phyloP scores from a whole-genome alignment of 345 rosid species.

The rapeseed (Brassica napus) region DNA sequence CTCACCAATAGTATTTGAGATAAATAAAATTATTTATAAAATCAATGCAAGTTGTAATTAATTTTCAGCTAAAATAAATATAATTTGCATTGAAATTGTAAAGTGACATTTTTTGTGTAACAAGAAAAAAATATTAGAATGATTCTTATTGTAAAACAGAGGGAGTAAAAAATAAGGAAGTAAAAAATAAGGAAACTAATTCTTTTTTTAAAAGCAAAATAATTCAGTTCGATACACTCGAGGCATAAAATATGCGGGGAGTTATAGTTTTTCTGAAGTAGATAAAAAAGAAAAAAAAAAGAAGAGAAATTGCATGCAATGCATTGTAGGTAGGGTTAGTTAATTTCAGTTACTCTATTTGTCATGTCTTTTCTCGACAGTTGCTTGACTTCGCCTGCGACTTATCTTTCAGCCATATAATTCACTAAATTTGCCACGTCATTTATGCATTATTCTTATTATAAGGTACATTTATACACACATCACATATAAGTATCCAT shows the following conservation, averaged over 20 bases:
- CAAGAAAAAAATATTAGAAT: too few species aligned
- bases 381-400: constrained; percentile 18
- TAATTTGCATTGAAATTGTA: too few species aligned
- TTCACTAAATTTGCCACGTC: constrained; percentile 24
- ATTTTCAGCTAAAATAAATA: too few species aligned
- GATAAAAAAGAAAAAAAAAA: background rate
- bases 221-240: background rate
- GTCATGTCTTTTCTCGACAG: constrained; percentile 41
- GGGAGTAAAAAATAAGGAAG: too few species aligned
- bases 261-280: constrained; percentile 13
- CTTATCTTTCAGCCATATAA: constrained; percentile 16
- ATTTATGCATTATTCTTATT: background rate
- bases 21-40: too few species aligned
- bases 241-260: constrained; percentile 19
- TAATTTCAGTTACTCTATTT: constrained; percentile 35
- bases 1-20: too few species aligned
- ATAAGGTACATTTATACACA: background rate
- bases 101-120: too few species aligned
- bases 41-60: too few species aligned
- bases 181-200: background rate
- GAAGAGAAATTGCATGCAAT: constrained; percentile 16
- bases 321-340: constrained; percentile 31
- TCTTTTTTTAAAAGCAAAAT: background rate
- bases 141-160: too few species aligned
- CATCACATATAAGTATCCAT: background rate